These are phyloP conservation scores for Vitis rotundifolia DNA, from an alignment of 164 flowering plant genomes.

Conservation along the genomic window DNA sequence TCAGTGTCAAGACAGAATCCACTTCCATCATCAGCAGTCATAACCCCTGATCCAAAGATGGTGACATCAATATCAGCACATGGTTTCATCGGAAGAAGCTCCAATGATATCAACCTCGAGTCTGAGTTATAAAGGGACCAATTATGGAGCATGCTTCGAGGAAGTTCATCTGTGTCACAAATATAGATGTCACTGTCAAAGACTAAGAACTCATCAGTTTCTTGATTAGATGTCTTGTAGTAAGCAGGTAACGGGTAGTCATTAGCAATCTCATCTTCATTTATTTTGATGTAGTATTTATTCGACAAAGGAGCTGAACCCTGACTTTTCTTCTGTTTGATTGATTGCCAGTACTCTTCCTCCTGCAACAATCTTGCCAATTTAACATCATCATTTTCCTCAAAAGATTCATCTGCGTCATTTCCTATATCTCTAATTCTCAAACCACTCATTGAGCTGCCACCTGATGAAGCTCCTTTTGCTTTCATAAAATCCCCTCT, in stretches of 20 bases:
- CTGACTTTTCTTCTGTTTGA: constrained; percentile 55
- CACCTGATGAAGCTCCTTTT: constrained; percentile 17
- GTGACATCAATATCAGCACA: constrained; percentile 86
- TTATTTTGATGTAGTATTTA: constrained; percentile 75
- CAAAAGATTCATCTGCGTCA: constrained; percentile 21
- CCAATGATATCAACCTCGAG: constrained; percentile 77
- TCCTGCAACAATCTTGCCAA: constrained; percentile 75
- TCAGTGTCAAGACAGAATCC: constrained; percentile 71
- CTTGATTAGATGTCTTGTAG: constrained; percentile 58
- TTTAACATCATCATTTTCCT: constrained; percentile 70
- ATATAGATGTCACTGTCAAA: constrained; percentile 55
- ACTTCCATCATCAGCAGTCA: constrained; percentile 82
- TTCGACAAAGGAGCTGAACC: constrained; percentile 29
- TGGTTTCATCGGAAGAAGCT: constrained; percentile 89
- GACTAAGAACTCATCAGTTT: constrained; percentile 75
- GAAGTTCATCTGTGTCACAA: constrained; percentile 54
- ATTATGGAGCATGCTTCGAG: constrained; percentile 80
- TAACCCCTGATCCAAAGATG: constrained; percentile 81
- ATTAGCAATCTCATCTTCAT: constrained; percentile 92
- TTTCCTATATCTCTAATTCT: constrained; percentile 27
- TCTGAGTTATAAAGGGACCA: constrained; percentile 96
- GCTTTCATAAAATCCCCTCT: constrained; percentile 19
- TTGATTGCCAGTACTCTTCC: constrained; percentile 69
- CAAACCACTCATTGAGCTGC: constrained; percentile 21
- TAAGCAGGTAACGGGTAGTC: constrained; percentile 92